Evolutionary conservation across 345 rosid genomes (phyloP), one percentile per base, ranked within the genome.

Genomic region (Psidium friedrichsthalianum): DNA sequence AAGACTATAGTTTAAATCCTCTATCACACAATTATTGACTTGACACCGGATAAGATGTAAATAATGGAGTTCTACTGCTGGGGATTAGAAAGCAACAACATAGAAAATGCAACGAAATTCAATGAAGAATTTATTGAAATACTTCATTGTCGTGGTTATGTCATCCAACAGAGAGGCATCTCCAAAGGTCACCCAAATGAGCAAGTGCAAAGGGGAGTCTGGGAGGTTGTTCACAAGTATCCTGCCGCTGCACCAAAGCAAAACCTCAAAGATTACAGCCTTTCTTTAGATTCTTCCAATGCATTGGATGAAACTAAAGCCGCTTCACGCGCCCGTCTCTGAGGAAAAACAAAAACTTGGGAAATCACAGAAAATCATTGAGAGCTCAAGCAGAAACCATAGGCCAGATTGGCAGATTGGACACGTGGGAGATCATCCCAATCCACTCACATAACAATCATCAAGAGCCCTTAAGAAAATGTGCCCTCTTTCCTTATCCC

Each of bases 171-270:
- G 47, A 36, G 80, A 9, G 36, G 24, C 47, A 36, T 69, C 51
- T 59, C 56, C 56, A 54, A 51, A 58, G 52, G 85, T 82, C 86
- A 76, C 86, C 86, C 57, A 85, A 78, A 21, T 44, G 74, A 74
- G 86, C 82, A 82, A 27, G 87, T 25, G 86, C 84, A 85, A 69
- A 84, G 84, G n/a, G 86, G 44, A 74, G 86, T 83, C 81, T 27
- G 84, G 74, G 85, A 85, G 83, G 84, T 56, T 13, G 89, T 76
- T 90, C 91, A 89, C 87, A 89, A 83, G 88, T 76, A 55, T 82
- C 74, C 56, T 52, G 87, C 88, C 51, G 84, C 84, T 85, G 90
- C 89, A 89, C 85, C 90, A 10, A 81, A 84, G 88, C 86, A 21
- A 53, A 32, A 21, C 59, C 84, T 22, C 40, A 6, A 12, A 52